Percentiles rank a stretch among this genome's conserved stretches.
These are phyloP conservation scores for Phoma sp. DNA, from an alignment of 2,329 filamentous ascomycete genomes.

Conservation along the genomic window DNA sequence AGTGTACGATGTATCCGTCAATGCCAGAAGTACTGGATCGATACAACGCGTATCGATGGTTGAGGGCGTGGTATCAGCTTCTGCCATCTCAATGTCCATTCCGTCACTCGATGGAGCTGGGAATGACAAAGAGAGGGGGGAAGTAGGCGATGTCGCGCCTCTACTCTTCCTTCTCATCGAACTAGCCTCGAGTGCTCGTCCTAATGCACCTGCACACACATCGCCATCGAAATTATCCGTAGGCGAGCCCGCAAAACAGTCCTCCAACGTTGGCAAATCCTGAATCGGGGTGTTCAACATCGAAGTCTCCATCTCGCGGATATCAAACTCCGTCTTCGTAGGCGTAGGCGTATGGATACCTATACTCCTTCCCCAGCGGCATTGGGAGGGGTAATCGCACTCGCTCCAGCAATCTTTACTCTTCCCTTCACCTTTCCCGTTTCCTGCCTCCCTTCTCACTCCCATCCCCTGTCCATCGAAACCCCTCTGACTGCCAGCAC, in stretches of 20 bases:
- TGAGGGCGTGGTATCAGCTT: background rate
- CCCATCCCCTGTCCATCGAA: too few species aligned
- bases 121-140: background rate
- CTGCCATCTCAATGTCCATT: background rate
- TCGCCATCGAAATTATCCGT: background rate
- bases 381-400: constrained; percentile 58
- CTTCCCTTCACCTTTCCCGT: background rate
- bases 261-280: background rate
- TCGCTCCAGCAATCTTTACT: constrained; percentile 52
- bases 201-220: background rate
- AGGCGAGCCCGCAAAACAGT: constrained; percentile 2
- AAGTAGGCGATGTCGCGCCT: background rate
- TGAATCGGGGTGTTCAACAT: background rate
- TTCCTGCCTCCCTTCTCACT: too few species aligned
- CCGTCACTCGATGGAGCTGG: background rate
- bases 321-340: background rate
- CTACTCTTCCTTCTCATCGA: background rate
- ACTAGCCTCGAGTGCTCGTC: background rate
- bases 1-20: background rate
- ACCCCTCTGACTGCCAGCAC: too few species aligned
- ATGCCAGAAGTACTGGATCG: background rate
- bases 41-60: background rate
- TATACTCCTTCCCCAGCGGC: constrained; percentile 47
- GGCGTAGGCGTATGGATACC: constrained; percentile 36
- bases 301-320: background rate